Base-by-base conservation (phyloP, 495 filamentous ascomycete genomes). In the Bryoglossum gracile region DNA sequence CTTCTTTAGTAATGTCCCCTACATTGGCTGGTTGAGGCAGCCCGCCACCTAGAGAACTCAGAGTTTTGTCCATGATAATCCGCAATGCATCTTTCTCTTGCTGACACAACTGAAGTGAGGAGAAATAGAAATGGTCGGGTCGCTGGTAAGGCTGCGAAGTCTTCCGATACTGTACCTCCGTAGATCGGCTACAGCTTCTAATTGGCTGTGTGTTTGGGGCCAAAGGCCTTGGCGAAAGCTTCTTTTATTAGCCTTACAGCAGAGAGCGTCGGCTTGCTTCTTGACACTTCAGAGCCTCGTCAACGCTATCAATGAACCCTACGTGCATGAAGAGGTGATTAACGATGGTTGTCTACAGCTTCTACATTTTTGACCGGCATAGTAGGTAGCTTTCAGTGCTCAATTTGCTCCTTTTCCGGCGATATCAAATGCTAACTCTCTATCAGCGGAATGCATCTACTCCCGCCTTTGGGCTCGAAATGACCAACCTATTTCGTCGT, bases 291-390 rank as follows among this genome's bases (percentile, higher is more conserved):
- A n/a, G n/a, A n/a, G n/a, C n/a, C n/a, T n/a, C n/a, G n/a, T n/a
- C n/a, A n/a, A n/a, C n/a, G n/a, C n/a, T n/a, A n/a, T n/a, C n/a
- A n/a, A n/a, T n/a, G n/a, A n/a, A n/a, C n/a, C n/a, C n/a, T n/a
- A n/a, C n/a, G n/a, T n/a, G n/a, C n/a, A n/a, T n/a, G n/a, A n/a
- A n/a, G n/a, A n/a, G n/a, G n/a, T n/a, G n/a, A n/a, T n/a, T n/a
- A n/a, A 69, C 64, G 51, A 96, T 97, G 92, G 80, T 84, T 47
- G 85, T 97, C 61, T 96, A 95, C 68, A 89, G 89, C 32, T 94
- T 97, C 70, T 97, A 95, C 73, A 95, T 98, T 61, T 98, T 98
- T 58, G 92, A 98, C 67, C 84, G 92, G 54, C 92, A 98, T 65
- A 94, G 92, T 97, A 76, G 26, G 26, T 6, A 13, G 13, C 5